Evolutionary conservation across 352 stramenopile species (phyloP), one percentile per base, ranked within the genome.

Genomic region (Globisporangium lucens): DNA sequence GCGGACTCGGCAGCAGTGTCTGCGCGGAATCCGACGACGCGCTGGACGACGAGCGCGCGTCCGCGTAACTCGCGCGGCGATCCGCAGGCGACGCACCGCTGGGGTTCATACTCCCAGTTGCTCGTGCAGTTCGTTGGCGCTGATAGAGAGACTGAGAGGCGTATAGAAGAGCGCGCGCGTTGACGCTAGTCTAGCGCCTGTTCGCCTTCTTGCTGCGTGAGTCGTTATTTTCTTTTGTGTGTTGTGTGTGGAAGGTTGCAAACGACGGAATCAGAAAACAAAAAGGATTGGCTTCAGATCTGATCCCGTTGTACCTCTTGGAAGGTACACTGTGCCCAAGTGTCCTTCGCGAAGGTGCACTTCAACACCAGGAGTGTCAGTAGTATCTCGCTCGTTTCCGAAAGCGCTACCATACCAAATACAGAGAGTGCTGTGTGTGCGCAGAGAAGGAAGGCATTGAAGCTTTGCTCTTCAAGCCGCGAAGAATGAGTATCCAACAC

Each of bases 51-150:
- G 58, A 41, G 58, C 41, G 58, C 17, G 41, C 15, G 47, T 66
- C 61, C 3, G 60, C 24, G n/a, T 58, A 51, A 46, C 60, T 66
- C n/a, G 60, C 24, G 6, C 60, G 60, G 29, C 60, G 60, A 22
- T 57, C 46, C 9, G 29, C 7, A 4, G 55, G 55, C 55, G 55
- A 27, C 13, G n/a, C 27, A 8, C 49, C 24, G 4, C 36, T 41
- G 57, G 8, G n/a, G 27, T 33, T 66, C 61, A 66, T 66, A 5
- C n/a, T 55, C 8, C 4, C 47, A 55, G 20, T 15, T 5, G 15
- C 17, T 49, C 15, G 15, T 43, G 36, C 9, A 43, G 36, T 2
- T 1, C 3, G 15, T 15, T 49, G 41, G 5, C 3, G 13, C 38
- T 38, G 5, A 36, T 17, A 59, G 27, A 10, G 52, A 9, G 47